Evolutionary conservation across 805 yeast genomes (phyloP), one percentile per base, ranked within the genome.

Genomic region (Saccharomyces jurei): DNA sequence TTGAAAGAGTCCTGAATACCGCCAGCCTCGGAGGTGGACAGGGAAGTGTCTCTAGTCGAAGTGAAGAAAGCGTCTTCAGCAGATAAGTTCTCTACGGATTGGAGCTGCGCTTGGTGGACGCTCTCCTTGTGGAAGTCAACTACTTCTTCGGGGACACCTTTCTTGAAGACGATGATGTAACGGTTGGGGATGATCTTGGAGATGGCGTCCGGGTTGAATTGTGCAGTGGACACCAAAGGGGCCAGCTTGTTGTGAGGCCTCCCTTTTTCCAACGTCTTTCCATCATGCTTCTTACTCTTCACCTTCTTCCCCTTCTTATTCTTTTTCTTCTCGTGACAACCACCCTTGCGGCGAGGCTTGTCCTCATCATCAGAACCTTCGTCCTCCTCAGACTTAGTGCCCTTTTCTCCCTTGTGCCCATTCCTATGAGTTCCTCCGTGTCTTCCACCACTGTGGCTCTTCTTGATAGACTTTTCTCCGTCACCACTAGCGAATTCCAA

Each of bases 131-230:
- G 96, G 77, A 81, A 79, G 46, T 75, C 74, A 31, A 80, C 74
- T 56, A 80, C 81, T 41, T 81, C 81, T 27, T 77, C 71, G 25
- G 79, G 64, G 32, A 83, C 76, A 52, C 75, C 81, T 53, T 81
- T 80, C 76, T 89, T 90, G 75, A 92, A 83, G 51, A 91, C 90
- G 62, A 94, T 75, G 60, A 94, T 91, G 76, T 89, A 94, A 64
- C 85, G 84, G 74, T 86, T 79, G 41, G 90, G 84, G 62, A 86
- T 80, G 49, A 78, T 60, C 55, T 80, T 77, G 52, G 75, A 69
- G 11, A 68, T 41, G 26, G 49, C 52, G 6, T 14, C 28, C 4
- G 31, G 29, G 17, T 41, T 26, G 64, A 51, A 79, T 79, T 30
- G 73, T 58, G 22, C 44, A 49, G 78, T 69, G 41, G 77, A 66